Evolutionary conservation across 169 alveolate species (phyloP).

Genomic region (Theileria equi): DNA sequence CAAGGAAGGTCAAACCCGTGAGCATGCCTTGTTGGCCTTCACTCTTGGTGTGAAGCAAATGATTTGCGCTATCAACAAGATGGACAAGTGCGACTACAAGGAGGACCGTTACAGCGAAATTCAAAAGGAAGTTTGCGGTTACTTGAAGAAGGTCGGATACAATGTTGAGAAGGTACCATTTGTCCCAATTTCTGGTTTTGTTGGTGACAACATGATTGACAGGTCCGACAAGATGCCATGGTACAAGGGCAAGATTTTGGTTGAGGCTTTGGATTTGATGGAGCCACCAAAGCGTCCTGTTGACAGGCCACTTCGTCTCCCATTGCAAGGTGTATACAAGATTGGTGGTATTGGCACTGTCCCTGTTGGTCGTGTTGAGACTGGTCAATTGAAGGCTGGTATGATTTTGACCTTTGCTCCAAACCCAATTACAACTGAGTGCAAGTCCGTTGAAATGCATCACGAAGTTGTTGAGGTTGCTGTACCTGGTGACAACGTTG

Average conservation of each 20-base stretch:
- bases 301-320: conserved; percentile 96
- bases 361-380: conserved; percentile 98
- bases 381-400: conserved; percentile 91
- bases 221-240: conserved; percentile 94
- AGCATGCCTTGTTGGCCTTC: conserved; percentile 97
- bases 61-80: conserved; percentile 97
- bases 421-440: conserved; percentile 92
- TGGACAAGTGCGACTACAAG: conserved; percentile 95
- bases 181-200: conserved; percentile 97
- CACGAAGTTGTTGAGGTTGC: conserved; percentile 95
- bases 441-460: conserved; percentile 98
- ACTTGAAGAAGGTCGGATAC: conserved; percentile 95
- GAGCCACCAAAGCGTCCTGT: conserved; percentile 96
- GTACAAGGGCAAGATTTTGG: conserved; percentile 96
- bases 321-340: conserved; percentile 97
- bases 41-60: conserved; percentile 98
- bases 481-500: conserved; percentile 97
- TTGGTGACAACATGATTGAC: conserved; percentile 97
- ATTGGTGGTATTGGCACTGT: conserved; percentile 99
- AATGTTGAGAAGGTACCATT: conserved; percentile 95
- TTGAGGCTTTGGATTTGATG: conserved; percentile 94
- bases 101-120: conserved; percentile 96
- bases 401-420: conserved; percentile 91
- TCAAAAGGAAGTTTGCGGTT: conserved; percentile 90
- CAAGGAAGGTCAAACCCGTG: conserved; percentile 96